These are phyloP conservation scores for Capsella bursapastoris DNA, from an alignment of 345 rosid genomes.

Conservation along the genomic window DNA sequence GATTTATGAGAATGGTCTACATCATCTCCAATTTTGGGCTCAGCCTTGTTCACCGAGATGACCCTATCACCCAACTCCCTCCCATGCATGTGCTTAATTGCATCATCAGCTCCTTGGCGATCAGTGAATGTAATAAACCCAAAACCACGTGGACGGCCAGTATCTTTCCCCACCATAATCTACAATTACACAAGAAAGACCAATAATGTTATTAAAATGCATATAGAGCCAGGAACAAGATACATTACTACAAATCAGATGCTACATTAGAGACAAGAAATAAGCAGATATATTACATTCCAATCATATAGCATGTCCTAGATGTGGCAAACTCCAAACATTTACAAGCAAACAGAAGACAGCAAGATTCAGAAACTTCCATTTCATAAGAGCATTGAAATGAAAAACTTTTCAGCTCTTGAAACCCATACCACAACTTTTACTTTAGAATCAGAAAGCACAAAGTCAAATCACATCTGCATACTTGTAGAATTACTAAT, in stretches of 20 bases:
- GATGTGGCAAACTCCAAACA: constrained; percentile 12
- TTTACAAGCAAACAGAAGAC: constrained; percentile 28
- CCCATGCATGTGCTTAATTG: constrained; percentile 90
- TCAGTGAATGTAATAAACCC: constrained; percentile 87
- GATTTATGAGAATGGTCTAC: constrained; percentile 60
- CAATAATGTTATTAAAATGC: constrained; percentile 31
- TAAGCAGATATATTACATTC: constrained; percentile 15
- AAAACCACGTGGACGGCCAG: constrained; percentile 92
- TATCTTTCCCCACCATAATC: constrained; percentile 88
- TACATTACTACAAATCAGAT: constrained; percentile 1
- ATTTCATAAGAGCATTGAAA: neutral
- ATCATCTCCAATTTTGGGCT: constrained; percentile 73
- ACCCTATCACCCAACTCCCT: constrained; percentile 74
- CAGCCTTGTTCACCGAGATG: constrained; percentile 92
- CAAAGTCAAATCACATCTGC: neutral
- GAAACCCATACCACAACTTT: neutral
- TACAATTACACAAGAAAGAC: constrained; percentile 45
- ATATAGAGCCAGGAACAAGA: neutral
- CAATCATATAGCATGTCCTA: constrained; percentile 8
- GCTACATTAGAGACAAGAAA: neutral
- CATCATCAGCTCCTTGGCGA: constrained; percentile 87
- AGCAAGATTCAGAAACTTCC: constrained; percentile 6
- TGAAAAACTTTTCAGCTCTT: neutral
- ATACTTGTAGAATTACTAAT: neutral
- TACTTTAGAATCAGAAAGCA: constrained; percentile 19